phyloP scores from a whole-genome alignment of 1,284 basidiomycete genomes.

The Rhodotorula glutinis region DNA sequence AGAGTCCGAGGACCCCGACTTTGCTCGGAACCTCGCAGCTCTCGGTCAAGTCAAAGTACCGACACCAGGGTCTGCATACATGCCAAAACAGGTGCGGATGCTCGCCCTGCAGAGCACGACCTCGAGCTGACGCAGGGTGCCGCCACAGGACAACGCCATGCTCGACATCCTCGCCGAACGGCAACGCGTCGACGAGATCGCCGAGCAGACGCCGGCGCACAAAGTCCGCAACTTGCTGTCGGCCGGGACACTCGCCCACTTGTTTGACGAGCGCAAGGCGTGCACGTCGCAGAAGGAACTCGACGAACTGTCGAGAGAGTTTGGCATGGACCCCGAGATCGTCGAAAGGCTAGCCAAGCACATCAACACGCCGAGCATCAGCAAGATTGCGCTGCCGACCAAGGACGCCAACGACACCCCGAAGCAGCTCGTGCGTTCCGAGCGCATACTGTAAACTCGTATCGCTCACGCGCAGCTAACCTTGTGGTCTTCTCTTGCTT shows the following conservation, averaged over 20 bases:
- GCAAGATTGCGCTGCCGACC: constrained; percentile 20
- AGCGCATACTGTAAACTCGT: too few species aligned
- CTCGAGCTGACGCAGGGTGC: background rate
- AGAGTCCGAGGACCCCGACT: constrained; percentile 28
- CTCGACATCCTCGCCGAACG: constrained; percentile 34
- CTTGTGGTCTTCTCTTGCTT: too few species aligned
- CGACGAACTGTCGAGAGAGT: constrained; percentile 26
- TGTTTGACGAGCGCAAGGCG: constrained; percentile 37
- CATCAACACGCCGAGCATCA: constrained; percentile 30
- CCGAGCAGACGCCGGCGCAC: constrained; percentile 8
- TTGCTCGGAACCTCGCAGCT: constrained; percentile 20
- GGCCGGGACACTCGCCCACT: constrained; percentile 25
- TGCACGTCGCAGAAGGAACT: constrained; percentile 14
- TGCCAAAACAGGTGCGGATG: background rate
- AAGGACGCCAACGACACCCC: constrained; percentile 28
- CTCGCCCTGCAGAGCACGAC: background rate
- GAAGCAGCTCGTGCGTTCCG: constrained; percentile 26
- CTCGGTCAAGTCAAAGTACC: constrained; percentile 33
- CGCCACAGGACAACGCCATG: constrained; percentile 36
- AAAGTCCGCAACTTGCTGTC: constrained; percentile 18
- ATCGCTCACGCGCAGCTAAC: background rate
- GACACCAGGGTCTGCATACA: background rate
- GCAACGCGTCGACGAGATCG: constrained; percentile 19
- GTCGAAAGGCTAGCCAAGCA: constrained; percentile 21
- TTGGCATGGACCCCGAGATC: constrained; percentile 31